Conservation (phyloP, 352 stramenopile genomes). For the Phytophthora agathidicida region DNA sequence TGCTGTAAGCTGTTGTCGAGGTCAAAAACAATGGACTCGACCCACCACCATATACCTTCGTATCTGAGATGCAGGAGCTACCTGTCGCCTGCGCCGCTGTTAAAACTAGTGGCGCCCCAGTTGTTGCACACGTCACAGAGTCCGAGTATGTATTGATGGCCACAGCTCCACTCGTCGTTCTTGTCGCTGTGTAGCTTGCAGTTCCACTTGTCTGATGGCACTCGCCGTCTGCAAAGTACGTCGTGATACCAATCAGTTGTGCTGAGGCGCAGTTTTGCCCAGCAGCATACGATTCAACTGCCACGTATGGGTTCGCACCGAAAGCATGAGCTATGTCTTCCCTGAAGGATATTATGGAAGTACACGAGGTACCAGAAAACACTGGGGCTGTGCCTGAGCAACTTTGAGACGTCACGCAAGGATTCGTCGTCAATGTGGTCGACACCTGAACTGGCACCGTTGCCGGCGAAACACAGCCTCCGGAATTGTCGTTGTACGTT, state of each 20-base stretch:
- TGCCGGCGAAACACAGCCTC: neutral
- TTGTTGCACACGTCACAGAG: too few relatives aligned
- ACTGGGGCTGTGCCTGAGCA: neutral
- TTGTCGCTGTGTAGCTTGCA: neutral
- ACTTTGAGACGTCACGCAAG: neutral
- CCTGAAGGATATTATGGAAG: neutral
- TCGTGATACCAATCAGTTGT: too few relatives aligned
- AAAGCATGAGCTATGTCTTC: neutral
- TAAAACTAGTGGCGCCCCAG: too few relatives aligned
- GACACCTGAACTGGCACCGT: neutral
- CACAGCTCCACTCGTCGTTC: too few relatives aligned
- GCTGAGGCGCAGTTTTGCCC: neutral
- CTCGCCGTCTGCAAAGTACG: neutral
- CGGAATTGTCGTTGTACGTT: neutral
- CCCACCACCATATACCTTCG: too few relatives aligned
- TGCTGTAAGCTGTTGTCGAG: too few relatives aligned
- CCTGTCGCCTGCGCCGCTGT: too few relatives aligned
- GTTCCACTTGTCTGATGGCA: neutral
- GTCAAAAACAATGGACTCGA: too few relatives aligned
- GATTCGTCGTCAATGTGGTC: neutral
- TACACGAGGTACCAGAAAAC: neutral
- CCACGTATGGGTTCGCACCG: slow-evolving; percentile 3
- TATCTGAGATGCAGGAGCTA: too few relatives aligned
- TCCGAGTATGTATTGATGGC: too few relatives aligned
- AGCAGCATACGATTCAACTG: neutral